Evolutionary conservation across 1,139 yeast species (phyloP).

Genomic region (Yarrowia galli): DNA sequence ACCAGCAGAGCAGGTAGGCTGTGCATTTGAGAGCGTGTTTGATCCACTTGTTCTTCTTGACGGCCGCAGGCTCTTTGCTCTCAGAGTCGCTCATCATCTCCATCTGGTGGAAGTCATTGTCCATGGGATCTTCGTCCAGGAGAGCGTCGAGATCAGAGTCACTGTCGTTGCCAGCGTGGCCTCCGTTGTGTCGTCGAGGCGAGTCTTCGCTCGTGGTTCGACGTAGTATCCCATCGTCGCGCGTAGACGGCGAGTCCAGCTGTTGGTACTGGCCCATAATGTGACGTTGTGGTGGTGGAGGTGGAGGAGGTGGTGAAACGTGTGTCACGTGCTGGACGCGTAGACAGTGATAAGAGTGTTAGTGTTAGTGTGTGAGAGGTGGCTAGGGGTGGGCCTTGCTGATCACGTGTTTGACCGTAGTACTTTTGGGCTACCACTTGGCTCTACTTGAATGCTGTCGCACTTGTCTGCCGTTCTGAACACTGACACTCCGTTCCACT

Average conservation of each 20-base stretch:
- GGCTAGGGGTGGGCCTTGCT: no score
- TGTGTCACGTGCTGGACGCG: conserved; percentile 24
- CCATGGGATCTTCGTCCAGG: conserved; percentile 26
- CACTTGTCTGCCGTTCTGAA: no score
- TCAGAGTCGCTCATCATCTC: conserved; percentile 32
- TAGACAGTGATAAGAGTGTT: not conserved
- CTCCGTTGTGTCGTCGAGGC: not conserved
- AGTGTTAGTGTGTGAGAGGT: not conserved
- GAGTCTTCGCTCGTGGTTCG: conserved; percentile 21
- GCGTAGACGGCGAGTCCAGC: conserved; percentile 22
- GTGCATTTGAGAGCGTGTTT: conserved; percentile 37
- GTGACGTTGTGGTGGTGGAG: not conserved
- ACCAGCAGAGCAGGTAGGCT: conserved; percentile 50
- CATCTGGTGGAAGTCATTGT: conserved; percentile 6
- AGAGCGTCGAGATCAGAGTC: conserved; percentile 36
- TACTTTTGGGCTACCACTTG: no score
- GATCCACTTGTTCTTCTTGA: conserved; percentile 36
- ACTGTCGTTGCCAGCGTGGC: not conserved
- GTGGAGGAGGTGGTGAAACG: not conserved
- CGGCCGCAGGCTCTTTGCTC: conserved; percentile 1
- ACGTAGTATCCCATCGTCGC: conserved; percentile 1
- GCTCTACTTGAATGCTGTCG: no score
- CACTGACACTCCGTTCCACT: no score
- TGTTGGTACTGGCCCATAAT: conserved; percentile 34
- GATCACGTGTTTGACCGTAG: no score